These are phyloP conservation scores for Ophiostoma fasciatum DNA, from an alignment of 2,329 filamentous ascomycete species.

Conservation along the genomic window DNA sequence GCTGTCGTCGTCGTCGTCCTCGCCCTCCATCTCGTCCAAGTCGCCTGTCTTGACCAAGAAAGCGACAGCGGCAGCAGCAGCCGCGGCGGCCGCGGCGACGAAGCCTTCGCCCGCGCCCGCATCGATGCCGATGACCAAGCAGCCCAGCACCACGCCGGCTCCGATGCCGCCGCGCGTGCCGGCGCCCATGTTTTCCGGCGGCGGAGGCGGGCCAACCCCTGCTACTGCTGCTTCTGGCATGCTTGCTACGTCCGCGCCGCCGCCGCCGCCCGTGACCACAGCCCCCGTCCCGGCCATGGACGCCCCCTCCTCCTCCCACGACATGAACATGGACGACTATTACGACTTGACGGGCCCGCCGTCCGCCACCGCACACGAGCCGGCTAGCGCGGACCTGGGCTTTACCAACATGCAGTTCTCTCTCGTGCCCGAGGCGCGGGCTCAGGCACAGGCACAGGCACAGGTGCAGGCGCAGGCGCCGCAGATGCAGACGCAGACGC, in stretches of 20 bases:
- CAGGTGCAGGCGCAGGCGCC: neutral
- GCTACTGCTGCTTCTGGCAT: too few species aligned
- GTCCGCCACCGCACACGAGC: neutral
- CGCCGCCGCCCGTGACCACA: too few species aligned
- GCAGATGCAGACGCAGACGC: neutral
- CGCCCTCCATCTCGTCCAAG: constrained; percentile 7
- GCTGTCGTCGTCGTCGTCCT: constrained; percentile 6
- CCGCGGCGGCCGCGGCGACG: too few species aligned
- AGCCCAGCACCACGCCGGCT: too few species aligned
- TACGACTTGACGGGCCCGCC: constrained; percentile 8
- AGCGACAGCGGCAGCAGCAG: neutral
- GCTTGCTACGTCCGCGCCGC: too few species aligned
- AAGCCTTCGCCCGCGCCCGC: too few species aligned
- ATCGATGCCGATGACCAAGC: too few species aligned
- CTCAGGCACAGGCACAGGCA: neutral
- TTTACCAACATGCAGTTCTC: constrained; percentile 45
- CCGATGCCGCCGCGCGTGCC: too few species aligned
- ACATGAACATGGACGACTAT: constrained; percentile 7
- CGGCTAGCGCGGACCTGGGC: constrained; percentile 24
- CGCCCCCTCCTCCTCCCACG: constrained; percentile 4
- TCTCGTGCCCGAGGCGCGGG: constrained; percentile 26
- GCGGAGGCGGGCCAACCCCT: too few species aligned
- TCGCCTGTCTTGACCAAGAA: constrained; percentile 13
- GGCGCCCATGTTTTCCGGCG: too few species aligned
- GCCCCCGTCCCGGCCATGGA: constrained; percentile 11